A percentile compares a stretch with the other conserved stretches of the same genome.
phyloP scores from a whole-genome alignment of 2,329 filamentous ascomycete species.

The Parastagonospora avenae region DNA sequence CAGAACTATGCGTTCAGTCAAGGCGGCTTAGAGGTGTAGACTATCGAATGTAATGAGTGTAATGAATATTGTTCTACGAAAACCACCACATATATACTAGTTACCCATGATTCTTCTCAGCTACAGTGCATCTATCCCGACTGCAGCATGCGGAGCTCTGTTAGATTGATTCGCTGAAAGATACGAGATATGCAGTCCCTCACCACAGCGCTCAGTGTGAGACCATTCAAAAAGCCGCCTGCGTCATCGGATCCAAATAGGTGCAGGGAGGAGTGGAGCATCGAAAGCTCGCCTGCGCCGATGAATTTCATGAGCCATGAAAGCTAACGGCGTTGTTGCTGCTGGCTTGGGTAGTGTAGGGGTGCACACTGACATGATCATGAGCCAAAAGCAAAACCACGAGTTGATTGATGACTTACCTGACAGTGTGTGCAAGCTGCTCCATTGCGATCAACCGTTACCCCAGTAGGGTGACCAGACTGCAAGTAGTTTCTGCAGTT shows the following conservation, averaged over 20 bases:
- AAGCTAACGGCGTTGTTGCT: too few relatives aligned
- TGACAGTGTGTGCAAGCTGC: constrained; percentile 28
- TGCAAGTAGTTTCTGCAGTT: constrained; percentile 25
- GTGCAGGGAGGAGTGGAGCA: neutral
- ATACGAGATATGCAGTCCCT: neutral
- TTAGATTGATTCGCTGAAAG: neutral
- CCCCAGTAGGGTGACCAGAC: constrained; percentile 24
- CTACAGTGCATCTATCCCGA: too few relatives aligned
- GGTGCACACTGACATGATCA: constrained; percentile 22
- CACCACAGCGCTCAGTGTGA: neutral
- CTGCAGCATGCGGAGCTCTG: too few relatives aligned
- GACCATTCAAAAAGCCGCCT: neutral
- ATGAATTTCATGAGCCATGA: too few relatives aligned
- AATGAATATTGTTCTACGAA: too few relatives aligned
- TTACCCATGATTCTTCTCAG: too few relatives aligned
- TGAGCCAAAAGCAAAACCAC: constrained; percentile 21
- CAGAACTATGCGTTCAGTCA: too few relatives aligned
- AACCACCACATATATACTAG: too few relatives aligned
- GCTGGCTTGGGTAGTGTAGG: neutral
- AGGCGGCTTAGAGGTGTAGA: too few relatives aligned
- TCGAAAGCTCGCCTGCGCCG: neutral
- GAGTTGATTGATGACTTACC: constrained; percentile 22
- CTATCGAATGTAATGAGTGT: too few relatives aligned
- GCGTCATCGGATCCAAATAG: neutral
- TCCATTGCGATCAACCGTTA: constrained; percentile 22